Evolutionary conservation across 352 stramenopile genomes (phyloP).

Genomic region (Blastocystis sp.): DNA sequence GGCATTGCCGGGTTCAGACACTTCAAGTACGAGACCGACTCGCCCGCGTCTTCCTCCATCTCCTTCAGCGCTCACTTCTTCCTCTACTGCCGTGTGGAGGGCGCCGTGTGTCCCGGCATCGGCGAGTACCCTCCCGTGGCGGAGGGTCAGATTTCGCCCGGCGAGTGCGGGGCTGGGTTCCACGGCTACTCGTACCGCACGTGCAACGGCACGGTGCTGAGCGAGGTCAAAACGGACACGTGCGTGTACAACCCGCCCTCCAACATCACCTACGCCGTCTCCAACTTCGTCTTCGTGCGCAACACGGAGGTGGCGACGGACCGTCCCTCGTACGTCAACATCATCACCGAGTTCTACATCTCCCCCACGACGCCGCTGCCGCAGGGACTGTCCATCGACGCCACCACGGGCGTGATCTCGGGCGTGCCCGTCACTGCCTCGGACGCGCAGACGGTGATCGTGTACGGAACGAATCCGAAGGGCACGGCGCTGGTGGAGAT

Average conservation of each 20-base stretch:
- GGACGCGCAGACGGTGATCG: not conserved
- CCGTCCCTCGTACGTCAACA: not conserved
- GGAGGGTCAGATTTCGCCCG: slow-evolving; percentile 19
- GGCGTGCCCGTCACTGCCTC: not conserved
- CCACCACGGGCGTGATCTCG: not conserved
- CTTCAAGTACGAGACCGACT: not conserved
- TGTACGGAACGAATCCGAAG: slow-evolving; percentile 22
- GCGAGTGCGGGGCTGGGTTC: not conserved
- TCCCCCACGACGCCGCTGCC: not conserved
- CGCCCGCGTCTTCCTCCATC: no score
- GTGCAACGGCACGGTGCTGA: not conserved
- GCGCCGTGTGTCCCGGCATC: not conserved
- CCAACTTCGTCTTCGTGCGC: not conserved
- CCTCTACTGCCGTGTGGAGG: not conserved
- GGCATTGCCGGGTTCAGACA: not conserved
- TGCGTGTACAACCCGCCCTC: slow-evolving; percentile 27
- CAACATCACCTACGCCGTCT: not conserved
- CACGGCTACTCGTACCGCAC: slow-evolving; percentile 1
- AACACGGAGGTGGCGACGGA: not conserved
- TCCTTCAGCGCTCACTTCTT: not conserved
- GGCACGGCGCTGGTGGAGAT: not conserved
- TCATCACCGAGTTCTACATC: not conserved
- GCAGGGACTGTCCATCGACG: not conserved
- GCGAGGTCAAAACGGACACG: slow-evolving; percentile 26
- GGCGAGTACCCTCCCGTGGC: slow-evolving; percentile 6